Evolutionary conservation across 768 basidiomycete genomes (phyloP), one percentile per base, ranked within the genome.

Genomic region (Exidia glandulosa): DNA sequence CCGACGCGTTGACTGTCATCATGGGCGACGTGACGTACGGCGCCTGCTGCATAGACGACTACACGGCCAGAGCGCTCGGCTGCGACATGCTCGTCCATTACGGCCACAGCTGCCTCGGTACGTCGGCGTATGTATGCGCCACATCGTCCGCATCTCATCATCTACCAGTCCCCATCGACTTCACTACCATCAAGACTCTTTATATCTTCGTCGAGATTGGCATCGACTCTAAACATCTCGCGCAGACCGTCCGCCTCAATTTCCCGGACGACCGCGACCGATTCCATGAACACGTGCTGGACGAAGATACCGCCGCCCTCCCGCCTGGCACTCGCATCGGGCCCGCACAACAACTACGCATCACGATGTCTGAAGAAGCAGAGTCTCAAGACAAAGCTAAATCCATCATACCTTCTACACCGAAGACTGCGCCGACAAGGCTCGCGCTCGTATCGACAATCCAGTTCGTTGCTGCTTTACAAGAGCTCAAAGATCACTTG

Each of bases 11-110:
- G 62, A 89, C 93, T 2, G 85, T 97, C 7, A 89, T 99, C 59
- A 85, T 99, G 84, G 95, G 94, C 23, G 95, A 99, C 74, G 95
- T 99, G 23, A 99, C 95, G 0, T 98, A 98, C 66, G 95, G 96
- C 9, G 96, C 96, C 33, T 99, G 96, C 72, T 99, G 96, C 69
- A 86, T 99, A 63, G 96, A 99, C 70, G 96, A 98, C 71, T 98
- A 90, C 69, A 96, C 96, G 1, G 94, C 96, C 2, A 82, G 90
- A 48, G 94, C 94, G 7, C 76, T 98, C 59, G 96, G 95, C 2
- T 97, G 94, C 68, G 96, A 99, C 73, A 94, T 98, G 91, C 81
- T 99, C 32, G 81, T 99, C 1, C 96, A 99, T 69, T 99, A 99
- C 71, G 96, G 96, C 0, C 96, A 98, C 72, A 93, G 90, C 62